Evolutionary conservation across 1,284 basidiomycete species (phyloP), one percentile per base, ranked within the genome.

Genomic region (Mycosarcoma mackinlayi): DNA sequence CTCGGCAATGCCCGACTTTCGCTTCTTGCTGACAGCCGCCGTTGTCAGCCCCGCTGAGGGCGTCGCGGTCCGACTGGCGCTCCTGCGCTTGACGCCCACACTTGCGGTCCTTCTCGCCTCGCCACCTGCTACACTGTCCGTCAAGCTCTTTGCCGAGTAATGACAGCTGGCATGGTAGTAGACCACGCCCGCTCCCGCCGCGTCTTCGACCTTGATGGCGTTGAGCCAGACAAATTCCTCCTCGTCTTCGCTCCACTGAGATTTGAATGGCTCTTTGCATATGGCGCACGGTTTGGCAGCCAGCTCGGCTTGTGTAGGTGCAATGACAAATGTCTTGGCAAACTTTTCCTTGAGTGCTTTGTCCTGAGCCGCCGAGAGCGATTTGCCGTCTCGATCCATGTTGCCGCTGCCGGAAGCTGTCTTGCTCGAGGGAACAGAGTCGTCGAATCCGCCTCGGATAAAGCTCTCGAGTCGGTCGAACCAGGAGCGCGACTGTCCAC

Each of bases 161-260:
- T 79, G 73, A 49, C 80, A 82, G 24, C 77, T 76, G 0, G 76
- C 80, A 63, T 82, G 80, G 27, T 81, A 79, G 38, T 77, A 77
- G 23, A 70, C 58, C 4, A 34, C n/a, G n/a, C 9, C 37, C 37
- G 11, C 19, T 34, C 41, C 53, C 7, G 18, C 14, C 3, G 18
- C 28, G 6, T 49, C 44, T 66, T 94, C 91, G 57, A 90, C 89
- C 81, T 87, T 88, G 23, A 94, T 86, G 0, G 94, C 93, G 81
- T 98, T 97, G 77, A 87, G 88, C 93, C 94, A 99, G 18, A 98
- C 91, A 94, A 95, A 98, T 75, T 98, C 96, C 85, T 98, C 96
- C 67, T 96, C 94, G 54, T 97, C 94, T 81, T 98, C 94, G 59
- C 90, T 85, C 84, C 93, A 98, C 84, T 98, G 95, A 70, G 90